These are phyloP conservation scores for Macrophomina phaseolina DNA, from an alignment of 2,329 filamentous ascomycete species.

Conservation along the genomic window DNA sequence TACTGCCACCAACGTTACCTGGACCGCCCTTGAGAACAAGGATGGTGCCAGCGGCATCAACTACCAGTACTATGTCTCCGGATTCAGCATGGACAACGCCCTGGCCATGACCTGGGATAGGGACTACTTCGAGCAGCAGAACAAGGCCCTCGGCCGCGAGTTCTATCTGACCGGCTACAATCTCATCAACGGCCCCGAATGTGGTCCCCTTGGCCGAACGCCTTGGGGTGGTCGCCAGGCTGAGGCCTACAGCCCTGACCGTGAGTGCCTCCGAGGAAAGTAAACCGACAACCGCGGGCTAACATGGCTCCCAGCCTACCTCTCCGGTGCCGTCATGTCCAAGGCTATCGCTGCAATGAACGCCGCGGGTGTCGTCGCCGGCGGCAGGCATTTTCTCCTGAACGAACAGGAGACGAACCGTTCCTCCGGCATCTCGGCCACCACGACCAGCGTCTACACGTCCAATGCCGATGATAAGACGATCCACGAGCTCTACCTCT, in stretches of 20 bases:
- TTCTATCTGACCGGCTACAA: constrained; percentile 34
- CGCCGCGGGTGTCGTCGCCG: constrained; percentile 14
- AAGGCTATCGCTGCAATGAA: constrained; percentile 21
- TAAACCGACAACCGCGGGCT: neutral
- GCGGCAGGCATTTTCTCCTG: constrained; percentile 35
- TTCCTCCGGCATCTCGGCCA: constrained; percentile 8
- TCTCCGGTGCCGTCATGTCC: constrained; percentile 7
- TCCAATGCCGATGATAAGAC: constrained; percentile 35
- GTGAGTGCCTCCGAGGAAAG: neutral
- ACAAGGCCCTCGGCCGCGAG: constrained; percentile 31
- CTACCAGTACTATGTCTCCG: constrained; percentile 33
- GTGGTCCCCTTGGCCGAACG: constrained; percentile 13
- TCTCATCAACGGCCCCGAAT: constrained; percentile 32
- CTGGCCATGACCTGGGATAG: constrained; percentile 35
- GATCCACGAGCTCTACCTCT: constrained; percentile 40
- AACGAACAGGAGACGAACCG: constrained; percentile 41
- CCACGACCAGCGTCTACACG: constrained; percentile 15
- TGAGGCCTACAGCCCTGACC: constrained; percentile 20
- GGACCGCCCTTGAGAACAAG: constrained; percentile 32
- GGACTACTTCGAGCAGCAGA: constrained; percentile 31
- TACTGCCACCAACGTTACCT: constrained; percentile 28
- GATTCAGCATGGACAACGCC: constrained; percentile 33
- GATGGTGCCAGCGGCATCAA: constrained; percentile 35
- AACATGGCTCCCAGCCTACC: neutral
- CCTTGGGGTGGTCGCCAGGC: constrained; percentile 22